Evolutionary conservation across 257 asterid genomes (phyloP), one percentile per base, ranked within the genome.

Genomic region (Fraxinus pennsylvanica): DNA sequence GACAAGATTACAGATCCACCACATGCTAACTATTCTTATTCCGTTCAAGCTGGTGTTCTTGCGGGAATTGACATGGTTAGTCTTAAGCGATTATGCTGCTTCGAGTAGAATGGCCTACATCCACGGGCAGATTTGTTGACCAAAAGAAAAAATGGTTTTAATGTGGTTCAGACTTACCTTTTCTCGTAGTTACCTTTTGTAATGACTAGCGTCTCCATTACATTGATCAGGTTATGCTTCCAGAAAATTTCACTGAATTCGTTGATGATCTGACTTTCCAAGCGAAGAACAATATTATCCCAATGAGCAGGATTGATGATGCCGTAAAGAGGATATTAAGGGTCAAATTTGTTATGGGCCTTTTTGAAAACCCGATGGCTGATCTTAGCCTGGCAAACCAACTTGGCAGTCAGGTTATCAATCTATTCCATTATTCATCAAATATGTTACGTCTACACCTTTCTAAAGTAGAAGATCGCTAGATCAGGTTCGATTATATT

Each of bases 21-120:
- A 2, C 90, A 74, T 25, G 76, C 91, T 21, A 90, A 91, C 86
- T 91, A 91, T 68, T 80, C 93, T 12, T 75, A 75, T 66, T 88
- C 92, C 3, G 84, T 91, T 81, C 85, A 84, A 80, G 82, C 77
- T 7, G 84, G 85, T 39, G 67, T 91, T 57, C 87, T 84, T 27
- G 92, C 97, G 15, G 97, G 97, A 50, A 81, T 91, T 73, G 94
- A 90, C 79, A 91, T 91, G 91, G 93, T 91, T 17, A 52, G 83
- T 79, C 74, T 41, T 8, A 8, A 8, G 10, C 5, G 27, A 17
- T 6, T 17, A 21, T n/a, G 22, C 1, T n/a, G 25, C 29, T 57
- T 17, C 6, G 9, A 39, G 45, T 39, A 39, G 13, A 39, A 39
- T n/a, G 27, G 25, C 66, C 29, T 57, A n/a, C 66, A 57, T 57